Conservation (phyloP, 176 grass and related monocot species). For the Olyra latifolia region DNA sequence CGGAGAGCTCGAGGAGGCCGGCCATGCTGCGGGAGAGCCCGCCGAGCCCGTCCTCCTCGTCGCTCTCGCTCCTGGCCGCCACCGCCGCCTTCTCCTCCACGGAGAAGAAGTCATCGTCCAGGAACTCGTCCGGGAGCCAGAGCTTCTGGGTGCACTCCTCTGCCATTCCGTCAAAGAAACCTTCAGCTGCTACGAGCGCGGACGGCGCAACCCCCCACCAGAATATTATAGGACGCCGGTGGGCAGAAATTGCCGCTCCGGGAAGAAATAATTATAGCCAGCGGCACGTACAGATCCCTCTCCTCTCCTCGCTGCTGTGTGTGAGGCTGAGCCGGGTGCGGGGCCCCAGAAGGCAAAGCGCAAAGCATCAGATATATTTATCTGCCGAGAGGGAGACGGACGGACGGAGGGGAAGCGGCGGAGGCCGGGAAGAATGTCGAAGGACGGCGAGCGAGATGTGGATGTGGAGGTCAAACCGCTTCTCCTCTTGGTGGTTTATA, state of each 20-base stretch:
- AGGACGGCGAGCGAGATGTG: slow-evolving; percentile 9
- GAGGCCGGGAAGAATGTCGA: not conserved
- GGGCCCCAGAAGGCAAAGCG: not conserved
- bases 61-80: slow-evolving; percentile 44
- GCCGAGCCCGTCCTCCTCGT: slow-evolving; percentile 50
- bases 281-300: slow-evolving; percentile 17
- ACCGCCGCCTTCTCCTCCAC: slow-evolving; percentile 48
- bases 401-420: slow-evolving; percentile 19
- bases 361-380: slow-evolving; percentile 1
- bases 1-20: slow-evolving; percentile 22
- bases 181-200: not conserved
- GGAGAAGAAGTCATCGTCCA: slow-evolving; percentile 69
- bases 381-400: not conserved
- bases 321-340: not conserved
- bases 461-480: slow-evolving; percentile 23
- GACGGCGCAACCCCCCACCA: slow-evolving; percentile 7
- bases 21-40: slow-evolving; percentile 20
- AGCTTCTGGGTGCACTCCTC: slow-evolving; percentile 23
- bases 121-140: slow-evolving; percentile 75
- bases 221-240: slow-evolving; percentile 46
- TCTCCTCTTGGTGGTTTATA: slow-evolving; percentile 24
- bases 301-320: not conserved
- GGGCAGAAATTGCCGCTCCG: slow-evolving; percentile 47
- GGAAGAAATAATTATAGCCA: slow-evolving; percentile 64
- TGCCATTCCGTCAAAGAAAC: slow-evolving; percentile 42